These are phyloP conservation scores for Cyclotella kingstonii DNA, from an alignment of 108 stramenopile genomes.

Conservation along the genomic window DNA sequence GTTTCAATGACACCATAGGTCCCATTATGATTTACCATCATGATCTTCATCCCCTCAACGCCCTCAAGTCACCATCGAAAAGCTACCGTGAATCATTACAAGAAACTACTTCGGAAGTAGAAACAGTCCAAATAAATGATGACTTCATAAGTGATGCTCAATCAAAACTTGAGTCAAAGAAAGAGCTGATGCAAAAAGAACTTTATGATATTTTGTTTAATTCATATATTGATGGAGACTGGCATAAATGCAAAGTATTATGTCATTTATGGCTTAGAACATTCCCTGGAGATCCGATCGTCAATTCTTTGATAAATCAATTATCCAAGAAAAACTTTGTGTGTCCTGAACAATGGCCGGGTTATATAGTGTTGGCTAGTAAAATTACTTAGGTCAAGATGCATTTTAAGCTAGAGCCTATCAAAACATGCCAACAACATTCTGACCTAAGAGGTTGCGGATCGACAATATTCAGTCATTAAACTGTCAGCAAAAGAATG, in stretches of 20 bases:
- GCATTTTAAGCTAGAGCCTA: too few relatives aligned
- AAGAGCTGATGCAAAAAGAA: constrained; percentile 33
- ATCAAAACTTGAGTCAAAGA: constrained; percentile 27
- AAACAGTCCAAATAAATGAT: constrained; percentile 18
- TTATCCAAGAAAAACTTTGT: constrained; percentile 16
- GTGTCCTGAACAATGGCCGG: constrained; percentile 27
- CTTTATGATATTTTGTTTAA: constrained; percentile 39
- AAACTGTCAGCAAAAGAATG: too few relatives aligned
- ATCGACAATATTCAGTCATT: too few relatives aligned
- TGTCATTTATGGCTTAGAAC: constrained; percentile 35
- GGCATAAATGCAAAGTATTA: constrained; percentile 36
- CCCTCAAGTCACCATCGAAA: constrained; percentile 7
- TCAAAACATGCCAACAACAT: background rate
- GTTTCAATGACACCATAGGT: constrained; percentile 49
- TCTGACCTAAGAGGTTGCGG: too few relatives aligned
- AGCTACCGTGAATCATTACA: constrained; percentile 18
- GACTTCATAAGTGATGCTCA: constrained; percentile 30
- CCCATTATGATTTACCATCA: constrained; percentile 48
- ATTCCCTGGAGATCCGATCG: constrained; percentile 30
- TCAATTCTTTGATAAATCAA: constrained; percentile 16
- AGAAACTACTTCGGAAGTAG: constrained; percentile 27
- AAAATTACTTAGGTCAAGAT: too few relatives aligned
- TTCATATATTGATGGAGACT: constrained; percentile 36
- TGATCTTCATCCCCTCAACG: constrained; percentile 27
- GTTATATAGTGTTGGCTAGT: constrained; percentile 10